Evolutionary conservation across 176 grass and related monocot genomes (phyloP).

Genomic region (Metroxylon sagu): DNA sequence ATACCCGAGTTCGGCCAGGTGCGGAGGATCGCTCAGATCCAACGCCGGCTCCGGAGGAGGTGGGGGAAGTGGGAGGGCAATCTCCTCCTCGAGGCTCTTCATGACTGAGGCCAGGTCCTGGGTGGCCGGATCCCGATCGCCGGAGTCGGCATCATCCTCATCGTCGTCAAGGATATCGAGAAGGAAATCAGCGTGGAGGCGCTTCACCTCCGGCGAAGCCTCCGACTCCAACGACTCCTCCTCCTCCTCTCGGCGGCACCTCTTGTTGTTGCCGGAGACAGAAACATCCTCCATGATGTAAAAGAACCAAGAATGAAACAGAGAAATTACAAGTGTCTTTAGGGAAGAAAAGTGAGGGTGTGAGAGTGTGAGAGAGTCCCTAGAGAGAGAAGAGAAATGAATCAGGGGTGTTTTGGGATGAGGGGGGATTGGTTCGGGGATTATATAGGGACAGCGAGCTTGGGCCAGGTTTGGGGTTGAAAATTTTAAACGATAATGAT

Average conservation of each 20-base stretch:
- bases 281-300: too few relatives aligned
- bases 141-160: not conserved
- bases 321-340: too few relatives aligned
- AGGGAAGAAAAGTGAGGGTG: too few relatives aligned
- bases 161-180: not conserved
- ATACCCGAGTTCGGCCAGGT: not conserved
- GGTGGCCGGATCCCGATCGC: not conserved
- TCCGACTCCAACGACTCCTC: not conserved
- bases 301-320: too few relatives aligned
- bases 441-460: too few relatives aligned
- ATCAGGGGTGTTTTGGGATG: too few relatives aligned
- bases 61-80: not conserved
- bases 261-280: not conserved
- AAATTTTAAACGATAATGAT: too few relatives aligned
- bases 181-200: not conserved
- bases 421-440: too few relatives aligned
- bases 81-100: slow-evolving; percentile 4
- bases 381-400: too few relatives aligned
- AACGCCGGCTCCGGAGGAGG: not conserved
- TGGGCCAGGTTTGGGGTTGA: too few relatives aligned
- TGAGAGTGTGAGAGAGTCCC: too few relatives aligned
- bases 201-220: not conserved
- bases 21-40: not conserved
- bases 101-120: slow-evolving; percentile 1
- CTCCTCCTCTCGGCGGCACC: not conserved